Evolutionary conservation across 257 asterid genomes (phyloP).

Genomic region (Fraxinus excelsior): DNA sequence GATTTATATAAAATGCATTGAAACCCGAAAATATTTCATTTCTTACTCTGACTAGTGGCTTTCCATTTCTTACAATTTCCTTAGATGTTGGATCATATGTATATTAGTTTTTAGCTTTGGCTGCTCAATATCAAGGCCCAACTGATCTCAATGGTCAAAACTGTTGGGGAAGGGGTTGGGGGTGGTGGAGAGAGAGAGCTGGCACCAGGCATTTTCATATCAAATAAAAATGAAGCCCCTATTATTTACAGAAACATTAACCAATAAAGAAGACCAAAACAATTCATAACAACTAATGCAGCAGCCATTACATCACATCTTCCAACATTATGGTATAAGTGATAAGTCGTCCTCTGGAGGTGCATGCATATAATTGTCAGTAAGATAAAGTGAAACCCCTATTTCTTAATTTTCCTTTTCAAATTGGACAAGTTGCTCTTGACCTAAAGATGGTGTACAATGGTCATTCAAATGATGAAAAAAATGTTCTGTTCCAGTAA

Average conservation of each 20-base stretch:
- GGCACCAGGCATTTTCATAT: constrained; percentile 1
- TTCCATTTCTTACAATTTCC: constrained; percentile 5
- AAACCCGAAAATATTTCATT: neutral
- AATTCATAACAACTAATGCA: neutral
- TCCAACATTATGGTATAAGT: neutral
- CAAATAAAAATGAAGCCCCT: neutral
- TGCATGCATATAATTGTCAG: neutral
- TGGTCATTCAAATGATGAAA: neutral
- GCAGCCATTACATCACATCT: neutral
- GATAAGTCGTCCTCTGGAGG: neutral
- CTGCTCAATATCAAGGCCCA: neutral
- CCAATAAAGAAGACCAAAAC: neutral
- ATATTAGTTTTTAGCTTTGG: neutral
- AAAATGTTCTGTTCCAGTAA: neutral
- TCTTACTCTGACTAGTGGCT: neutral
- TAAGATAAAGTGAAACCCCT: neutral
- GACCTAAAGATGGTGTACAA: neutral
- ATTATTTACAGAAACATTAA: neutral
- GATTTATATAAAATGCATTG: neutral
- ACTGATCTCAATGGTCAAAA: constrained; percentile 4
- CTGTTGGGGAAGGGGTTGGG: neutral
- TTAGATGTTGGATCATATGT: neutral
- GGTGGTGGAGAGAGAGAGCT: neutral
- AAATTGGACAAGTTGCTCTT: neutral
- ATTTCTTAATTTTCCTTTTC: neutral